Conservation (phyloP, 2,329 filamentous ascomycete genomes). For the Cryphonectria naterciae region DNA sequence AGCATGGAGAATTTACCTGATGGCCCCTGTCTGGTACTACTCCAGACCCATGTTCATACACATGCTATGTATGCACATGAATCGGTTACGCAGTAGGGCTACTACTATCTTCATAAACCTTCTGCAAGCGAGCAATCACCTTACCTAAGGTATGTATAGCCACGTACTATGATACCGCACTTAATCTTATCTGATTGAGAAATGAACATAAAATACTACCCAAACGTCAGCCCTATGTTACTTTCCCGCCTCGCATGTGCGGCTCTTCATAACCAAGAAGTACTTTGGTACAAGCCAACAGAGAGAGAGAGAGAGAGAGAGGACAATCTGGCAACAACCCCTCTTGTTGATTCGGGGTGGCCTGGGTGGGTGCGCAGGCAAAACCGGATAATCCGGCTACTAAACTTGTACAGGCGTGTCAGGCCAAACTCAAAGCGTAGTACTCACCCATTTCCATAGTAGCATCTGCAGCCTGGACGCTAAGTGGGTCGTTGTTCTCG, state of each 20-base stretch:
- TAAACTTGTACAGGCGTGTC: too few species aligned
- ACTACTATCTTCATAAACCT: background rate
- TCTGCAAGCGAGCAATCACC: too few species aligned
- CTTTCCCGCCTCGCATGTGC: background rate
- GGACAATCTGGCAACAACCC: background rate
- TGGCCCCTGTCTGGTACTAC: background rate
- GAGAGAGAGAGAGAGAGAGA: background rate
- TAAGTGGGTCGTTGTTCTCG: background rate
- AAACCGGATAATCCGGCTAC: background rate
- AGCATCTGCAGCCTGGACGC: background rate
- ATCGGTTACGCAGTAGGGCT: background rate
- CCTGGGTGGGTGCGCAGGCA: background rate
- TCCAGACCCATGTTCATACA: background rate
- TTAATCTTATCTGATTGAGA: too few species aligned
- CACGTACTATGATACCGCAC: too few species aligned
- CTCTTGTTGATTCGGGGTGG: background rate
- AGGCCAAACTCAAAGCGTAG: background rate
- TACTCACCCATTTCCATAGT: background rate
- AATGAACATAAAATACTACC: background rate
- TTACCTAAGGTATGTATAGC: too few species aligned
- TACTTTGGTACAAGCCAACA: too few species aligned
- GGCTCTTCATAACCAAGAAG: too few species aligned
- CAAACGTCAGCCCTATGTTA: background rate
- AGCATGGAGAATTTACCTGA: background rate
- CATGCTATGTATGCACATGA: background rate